Conservation (phyloP, 2,329 filamentous ascomycete species). For the Byssochlamys sp. region DNA sequence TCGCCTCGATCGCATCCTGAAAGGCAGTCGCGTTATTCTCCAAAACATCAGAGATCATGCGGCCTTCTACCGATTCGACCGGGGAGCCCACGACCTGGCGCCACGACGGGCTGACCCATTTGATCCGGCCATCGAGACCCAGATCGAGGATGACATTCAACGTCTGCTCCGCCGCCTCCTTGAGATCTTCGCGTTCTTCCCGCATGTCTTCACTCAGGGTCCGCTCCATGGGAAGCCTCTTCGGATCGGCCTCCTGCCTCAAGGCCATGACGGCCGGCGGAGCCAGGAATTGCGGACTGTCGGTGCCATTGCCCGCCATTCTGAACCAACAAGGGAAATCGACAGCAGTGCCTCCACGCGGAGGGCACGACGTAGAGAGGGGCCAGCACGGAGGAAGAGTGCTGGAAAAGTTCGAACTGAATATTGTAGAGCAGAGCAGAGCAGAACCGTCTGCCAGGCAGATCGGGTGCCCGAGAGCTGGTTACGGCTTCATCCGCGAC, state of each 20-base stretch:
- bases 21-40: constrained; percentile 73
- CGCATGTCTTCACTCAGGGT: constrained; percentile 80
- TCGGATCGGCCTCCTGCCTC: constrained; percentile 33
- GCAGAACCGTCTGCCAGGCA: constrained; percentile 36
- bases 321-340: constrained; percentile 10
- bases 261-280: constrained; percentile 36
- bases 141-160: constrained; percentile 93
- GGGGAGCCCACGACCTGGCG: constrained; percentile 78
- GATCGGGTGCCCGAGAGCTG: constrained; percentile 33
- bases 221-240: constrained; percentile 41
- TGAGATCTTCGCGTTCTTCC: constrained; percentile 84
- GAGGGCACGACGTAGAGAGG: constrained; percentile 8
- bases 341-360: background rate
- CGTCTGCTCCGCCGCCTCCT: constrained; percentile 90
- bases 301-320: constrained; percentile 35
- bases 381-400: background rate
- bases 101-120: constrained; percentile 97
- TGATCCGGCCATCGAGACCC: constrained; percentile 76
- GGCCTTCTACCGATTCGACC: constrained; percentile 62
- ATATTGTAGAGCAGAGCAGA: constrained; percentile 8
- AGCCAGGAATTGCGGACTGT: constrained; percentile 31
- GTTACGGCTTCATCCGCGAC: constrained; percentile 32
- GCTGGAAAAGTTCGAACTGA: constrained; percentile 5
- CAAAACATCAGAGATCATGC: constrained; percentile 69
- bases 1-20: constrained; percentile 70